Evolutionary conservation across 306 rosid species (phyloP), one percentile per base, ranked within the genome.

Genomic region (Dicorynia guianensis): DNA sequence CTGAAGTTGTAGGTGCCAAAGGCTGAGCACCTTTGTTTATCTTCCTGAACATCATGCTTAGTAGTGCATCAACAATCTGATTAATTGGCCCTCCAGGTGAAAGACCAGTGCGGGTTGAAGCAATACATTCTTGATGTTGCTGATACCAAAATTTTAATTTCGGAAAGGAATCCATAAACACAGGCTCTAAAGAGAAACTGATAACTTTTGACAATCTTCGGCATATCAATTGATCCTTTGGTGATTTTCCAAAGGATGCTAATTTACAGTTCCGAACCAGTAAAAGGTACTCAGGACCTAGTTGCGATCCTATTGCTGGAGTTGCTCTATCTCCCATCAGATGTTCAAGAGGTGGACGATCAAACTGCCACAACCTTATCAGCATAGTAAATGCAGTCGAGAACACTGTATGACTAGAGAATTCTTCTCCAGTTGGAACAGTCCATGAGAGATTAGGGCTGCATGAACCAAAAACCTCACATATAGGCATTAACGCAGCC

Each of bases 81-180:
- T 84, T 87, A 80, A 85, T 89, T 63, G 93, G 77, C 79, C 90
- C 87, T 57, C 95, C 98, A 70, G 88, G 85, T 38, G 63, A 82
- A 74, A 88, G 90, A 74, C 88, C 91, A 69, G 91, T 76, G 67
- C 71, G 93, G 54, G 79, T 83, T 78, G 97, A 94, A 69, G 88
- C 91, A 72, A 94, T 91, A 79, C 98, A 87, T 80, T 94, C 86
- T 86, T 87, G 90, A 85, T 91, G 97, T 83, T 88, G 91, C 77
- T 71, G 87, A 77, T 92, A 87, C 97, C 98, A 94, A 57, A 72
- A 85, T 80, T 86, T 87, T 62, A 94, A 85, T 72, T 83, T 94
- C 40, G 96, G 97, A 87, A 92, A 94, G 81, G 87, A 83, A 61
- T 92, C 91, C 79, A 95, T 79, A 68, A 85, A 80, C 76, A 92